Evolutionary conservation across 2,329 filamentous ascomycete species (phyloP).

Genomic region (Ilyonectria robusta): DNA sequence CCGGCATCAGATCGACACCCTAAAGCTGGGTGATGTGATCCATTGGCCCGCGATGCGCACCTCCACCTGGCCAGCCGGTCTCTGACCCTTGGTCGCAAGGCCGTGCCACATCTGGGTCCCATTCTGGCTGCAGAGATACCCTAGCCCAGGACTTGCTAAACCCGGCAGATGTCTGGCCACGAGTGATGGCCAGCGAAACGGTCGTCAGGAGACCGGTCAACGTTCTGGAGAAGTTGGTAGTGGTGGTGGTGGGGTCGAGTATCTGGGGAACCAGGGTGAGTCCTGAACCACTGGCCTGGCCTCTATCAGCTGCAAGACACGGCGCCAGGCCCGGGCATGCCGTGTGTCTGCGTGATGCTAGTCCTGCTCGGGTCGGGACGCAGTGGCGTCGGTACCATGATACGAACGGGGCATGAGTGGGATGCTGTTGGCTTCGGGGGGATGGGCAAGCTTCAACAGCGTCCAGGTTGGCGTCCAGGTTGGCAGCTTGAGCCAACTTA

Average conservation of each 20-base stretch:
- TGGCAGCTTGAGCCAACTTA: conserved; percentile 19
- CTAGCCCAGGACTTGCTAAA: neutral
- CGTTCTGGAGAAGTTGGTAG: conserved; percentile 21
- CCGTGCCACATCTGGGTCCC: conserved; percentile 10
- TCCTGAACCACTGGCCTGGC: conserved; percentile 16
- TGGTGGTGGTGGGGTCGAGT: conserved; percentile 10
- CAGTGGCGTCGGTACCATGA: conserved; percentile 2
- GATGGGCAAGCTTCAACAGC: conserved; percentile 11
- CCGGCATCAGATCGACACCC: conserved; percentile 38
- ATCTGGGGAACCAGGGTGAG: conserved; percentile 23
- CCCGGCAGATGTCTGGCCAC: conserved; percentile 8
- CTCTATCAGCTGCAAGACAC: conserved; percentile 23
- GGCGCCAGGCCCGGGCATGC: conserved; percentile 16
- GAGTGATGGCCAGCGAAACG: conserved; percentile 9
- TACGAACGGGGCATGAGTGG: conserved; percentile 7
- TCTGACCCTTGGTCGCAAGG: conserved; percentile 11
- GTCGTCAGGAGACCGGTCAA: conserved; percentile 6
- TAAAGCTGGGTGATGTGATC: conserved; percentile 20
- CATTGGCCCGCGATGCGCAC: conserved; percentile 32
- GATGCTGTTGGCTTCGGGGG: conserved; percentile 1
- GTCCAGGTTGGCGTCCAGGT: conserved; percentile 32
- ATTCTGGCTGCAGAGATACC: conserved; percentile 21
- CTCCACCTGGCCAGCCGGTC: conserved; percentile 24
- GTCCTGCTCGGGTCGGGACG: conserved; percentile 26
- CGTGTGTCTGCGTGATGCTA: conserved; percentile 9